These are phyloP conservation scores for Fusarium lateritium DNA, from an alignment of 2,329 filamentous ascomycete genomes.

Conservation along the genomic window DNA sequence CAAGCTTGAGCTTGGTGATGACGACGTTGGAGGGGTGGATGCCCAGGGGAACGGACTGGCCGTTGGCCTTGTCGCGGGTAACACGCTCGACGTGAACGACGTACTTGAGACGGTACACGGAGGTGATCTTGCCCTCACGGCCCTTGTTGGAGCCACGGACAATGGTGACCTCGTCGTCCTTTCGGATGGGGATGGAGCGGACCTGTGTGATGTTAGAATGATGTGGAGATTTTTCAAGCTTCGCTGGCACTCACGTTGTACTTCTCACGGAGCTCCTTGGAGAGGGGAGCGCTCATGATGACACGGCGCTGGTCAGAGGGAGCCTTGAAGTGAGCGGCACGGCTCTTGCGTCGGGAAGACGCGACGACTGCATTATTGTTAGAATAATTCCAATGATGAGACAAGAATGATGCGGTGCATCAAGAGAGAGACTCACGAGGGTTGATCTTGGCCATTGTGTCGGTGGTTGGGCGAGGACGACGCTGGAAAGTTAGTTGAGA, in stretches of 20 bases:
- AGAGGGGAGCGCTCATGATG: slow-evolving; percentile 97
- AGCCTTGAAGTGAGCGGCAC: slow-evolving; percentile 97
- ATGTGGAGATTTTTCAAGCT: not conserved
- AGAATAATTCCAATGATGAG: slow-evolving; percentile 10
- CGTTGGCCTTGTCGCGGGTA: slow-evolving; percentile 96
- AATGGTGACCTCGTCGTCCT: slow-evolving; percentile 95
- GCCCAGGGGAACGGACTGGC: slow-evolving; percentile 94
- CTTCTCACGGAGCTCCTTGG: slow-evolving; percentile 98
- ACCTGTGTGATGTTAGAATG: slow-evolving; percentile 69
- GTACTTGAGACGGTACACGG: slow-evolving; percentile 99
- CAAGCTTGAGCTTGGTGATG: slow-evolving; percentile 98
- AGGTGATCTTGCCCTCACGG: slow-evolving; percentile 97
- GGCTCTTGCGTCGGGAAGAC: slow-evolving; percentile 97
- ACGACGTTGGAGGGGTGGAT: slow-evolving; percentile 97
- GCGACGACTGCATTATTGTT: slow-evolving; percentile 64
- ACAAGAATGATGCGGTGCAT: not conserved
- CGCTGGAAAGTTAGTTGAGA: slow-evolving; percentile 46
- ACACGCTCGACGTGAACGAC: slow-evolving; percentile 97
- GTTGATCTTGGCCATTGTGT: slow-evolving; percentile 81
- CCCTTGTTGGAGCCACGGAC: slow-evolving; percentile 96
- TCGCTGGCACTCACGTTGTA: slow-evolving; percentile 82
- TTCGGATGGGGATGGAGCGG: slow-evolving; percentile 96
- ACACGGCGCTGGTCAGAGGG: slow-evolving; percentile 93
- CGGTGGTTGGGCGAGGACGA: slow-evolving; percentile 50
- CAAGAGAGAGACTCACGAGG: slow-evolving; percentile 60